Evolutionary conservation across 345 rosid species (phyloP).

Genomic region (Lumnitzera racemosa): DNA sequence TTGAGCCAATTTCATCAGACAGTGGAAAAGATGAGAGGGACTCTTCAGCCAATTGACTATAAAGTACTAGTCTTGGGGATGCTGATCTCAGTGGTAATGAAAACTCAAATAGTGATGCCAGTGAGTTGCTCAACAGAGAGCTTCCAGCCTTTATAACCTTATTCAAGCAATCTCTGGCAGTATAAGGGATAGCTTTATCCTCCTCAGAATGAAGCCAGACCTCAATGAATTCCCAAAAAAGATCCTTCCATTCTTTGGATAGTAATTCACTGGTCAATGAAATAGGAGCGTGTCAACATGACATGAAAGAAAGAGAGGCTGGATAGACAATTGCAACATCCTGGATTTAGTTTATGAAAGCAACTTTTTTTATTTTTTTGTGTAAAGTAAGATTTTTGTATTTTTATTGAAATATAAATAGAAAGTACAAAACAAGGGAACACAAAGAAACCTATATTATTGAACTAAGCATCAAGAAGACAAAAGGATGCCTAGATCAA

Average conservation of each 20-base stretch:
- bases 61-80: slow-evolving; percentile 84
- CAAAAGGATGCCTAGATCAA: no score
- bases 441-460: no score
- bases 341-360: no score
- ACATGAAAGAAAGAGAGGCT: no score
- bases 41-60: slow-evolving; percentile 86
- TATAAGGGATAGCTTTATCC: slow-evolving; percentile 35
- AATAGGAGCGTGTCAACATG: background rate
- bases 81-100: slow-evolving; percentile 84
- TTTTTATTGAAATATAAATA: no score
- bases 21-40: slow-evolving; percentile 86
- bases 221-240: slow-evolving; percentile 82
- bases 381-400: no score
- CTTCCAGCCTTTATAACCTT: slow-evolving; percentile 45
- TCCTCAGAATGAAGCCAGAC: slow-evolving; percentile 51
- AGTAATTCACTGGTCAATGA: slow-evolving; percentile 56
- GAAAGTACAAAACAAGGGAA: no score
- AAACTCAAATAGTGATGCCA: slow-evolving; percentile 70
- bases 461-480: no score
- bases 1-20: slow-evolving; percentile 38
- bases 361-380: no score
- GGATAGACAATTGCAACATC: background rate
- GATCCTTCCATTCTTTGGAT: slow-evolving; percentile 71
- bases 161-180: slow-evolving; percentile 77
- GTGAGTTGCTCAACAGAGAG: slow-evolving; percentile 40